phyloP scores from a whole-genome alignment of 2,329 filamentous ascomycete species.

The Dryadomyces quercivorus region DNA sequence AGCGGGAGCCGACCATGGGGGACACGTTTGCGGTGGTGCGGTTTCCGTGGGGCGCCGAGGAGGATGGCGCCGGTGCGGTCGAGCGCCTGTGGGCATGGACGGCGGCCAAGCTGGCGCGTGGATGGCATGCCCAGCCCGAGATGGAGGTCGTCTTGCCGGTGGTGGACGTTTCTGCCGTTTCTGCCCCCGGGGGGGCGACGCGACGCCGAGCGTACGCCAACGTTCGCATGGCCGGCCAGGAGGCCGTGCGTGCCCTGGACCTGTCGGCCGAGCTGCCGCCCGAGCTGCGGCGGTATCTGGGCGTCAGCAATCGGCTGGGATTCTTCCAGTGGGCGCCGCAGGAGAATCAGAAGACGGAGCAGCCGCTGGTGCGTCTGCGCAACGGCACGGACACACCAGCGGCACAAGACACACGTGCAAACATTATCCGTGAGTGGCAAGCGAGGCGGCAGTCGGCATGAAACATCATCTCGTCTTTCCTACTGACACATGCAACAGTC shows the following conservation, averaged over 20 bases:
- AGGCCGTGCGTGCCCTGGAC: slow-evolving; percentile 42
- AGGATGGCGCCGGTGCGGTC: slow-evolving; percentile 29
- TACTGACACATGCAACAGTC: slow-evolving; percentile 3
- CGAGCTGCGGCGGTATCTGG: slow-evolving; percentile 54
- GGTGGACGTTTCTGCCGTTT: slow-evolving; percentile 15
- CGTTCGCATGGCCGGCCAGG: slow-evolving; percentile 51
- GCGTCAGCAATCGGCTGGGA: slow-evolving; percentile 51
- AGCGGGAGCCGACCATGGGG: slow-evolving; percentile 28
- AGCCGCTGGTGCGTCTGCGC: slow-evolving; percentile 49
- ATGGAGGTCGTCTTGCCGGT: slow-evolving; percentile 56
- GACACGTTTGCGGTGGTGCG: slow-evolving; percentile 52
- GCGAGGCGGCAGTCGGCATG: no score
- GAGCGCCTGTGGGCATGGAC: slow-evolving; percentile 29
- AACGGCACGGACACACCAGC: slow-evolving; percentile 42
- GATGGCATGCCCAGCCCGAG: slow-evolving; percentile 39
- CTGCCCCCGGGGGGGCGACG: no score
- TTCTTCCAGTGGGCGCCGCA: slow-evolving; percentile 40
- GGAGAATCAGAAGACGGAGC: slow-evolving; percentile 1
- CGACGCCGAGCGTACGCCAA: slow-evolving; percentile 39
- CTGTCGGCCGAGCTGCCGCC: slow-evolving; percentile 44
- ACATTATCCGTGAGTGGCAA: slow-evolving; percentile 47
- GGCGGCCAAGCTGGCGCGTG: slow-evolving; percentile 38
- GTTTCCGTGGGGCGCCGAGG: slow-evolving; percentile 45
- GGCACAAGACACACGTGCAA: slow-evolving; percentile 45
- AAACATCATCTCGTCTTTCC: no score